Conservation (phyloP, 2,329 filamentous ascomycete species). For the Westerdykella sp. region DNA sequence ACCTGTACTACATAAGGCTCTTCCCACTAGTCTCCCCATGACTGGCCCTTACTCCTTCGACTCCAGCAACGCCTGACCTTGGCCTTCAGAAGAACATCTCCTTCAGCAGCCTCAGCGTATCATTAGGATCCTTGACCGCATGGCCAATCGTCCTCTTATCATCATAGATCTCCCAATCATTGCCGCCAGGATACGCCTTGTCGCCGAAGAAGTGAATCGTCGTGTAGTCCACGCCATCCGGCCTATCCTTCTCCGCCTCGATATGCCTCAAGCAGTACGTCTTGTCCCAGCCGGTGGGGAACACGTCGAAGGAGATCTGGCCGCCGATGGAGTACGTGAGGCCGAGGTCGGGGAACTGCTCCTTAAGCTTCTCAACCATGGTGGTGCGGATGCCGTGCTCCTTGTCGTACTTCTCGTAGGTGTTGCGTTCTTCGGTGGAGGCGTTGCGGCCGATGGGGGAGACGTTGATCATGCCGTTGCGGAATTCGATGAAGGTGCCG, state of each 20-base stretch:
- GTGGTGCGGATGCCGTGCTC: conserved; percentile 67
- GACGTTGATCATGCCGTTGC: conserved; percentile 88
- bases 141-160: conserved; percentile 81
- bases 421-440: conserved; percentile 68
- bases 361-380: conserved; percentile 69
- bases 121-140: conserved; percentile 70
- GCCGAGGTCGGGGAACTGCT: conserved; percentile 75
- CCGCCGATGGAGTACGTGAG: conserved; percentile 94
- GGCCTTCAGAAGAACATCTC: conserved; percentile 56
- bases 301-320: conserved; percentile 97
- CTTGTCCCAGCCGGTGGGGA: conserved; percentile 97
- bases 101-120: conserved; percentile 74
- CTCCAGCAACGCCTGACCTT: too few species aligned
- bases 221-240: conserved; percentile 68
- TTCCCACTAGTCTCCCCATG: too few species aligned
- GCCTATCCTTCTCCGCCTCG: conserved; percentile 63
- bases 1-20: too few species aligned
- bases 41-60: too few species aligned
- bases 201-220: conserved; percentile 98
- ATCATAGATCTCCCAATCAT: conserved; percentile 89
- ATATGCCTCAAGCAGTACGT: conserved; percentile 90
- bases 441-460: conserved; percentile 83
- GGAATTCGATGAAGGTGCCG: conserved; percentile 81
- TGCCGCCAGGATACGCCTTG: conserved; percentile 85
- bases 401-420: conserved; percentile 77